Evolutionary conservation across 768 basidiomycete genomes (phyloP), one percentile per base, ranked within the genome.

Genomic region (Coprinopsis marcescibilis): DNA sequence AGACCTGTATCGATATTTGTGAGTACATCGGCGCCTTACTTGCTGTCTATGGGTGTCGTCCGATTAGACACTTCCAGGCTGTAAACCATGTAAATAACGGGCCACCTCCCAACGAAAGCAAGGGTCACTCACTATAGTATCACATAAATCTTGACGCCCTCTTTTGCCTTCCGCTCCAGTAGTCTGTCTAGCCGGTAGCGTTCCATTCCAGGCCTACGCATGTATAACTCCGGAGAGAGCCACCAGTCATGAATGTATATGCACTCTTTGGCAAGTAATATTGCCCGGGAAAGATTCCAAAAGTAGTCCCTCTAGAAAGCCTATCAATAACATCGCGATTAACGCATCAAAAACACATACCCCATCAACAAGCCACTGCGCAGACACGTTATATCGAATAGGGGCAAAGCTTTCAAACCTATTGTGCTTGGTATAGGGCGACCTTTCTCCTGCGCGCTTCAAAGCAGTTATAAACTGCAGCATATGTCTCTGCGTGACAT

Each of bases 171-270:
- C 44, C 84, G 73, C 59, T 95, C 83, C 24, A 99, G 68, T 23
- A 99, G 67, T 23, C 71, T 72, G 66, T 99, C 95, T 11, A 99
- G 68, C 10, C 93, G 81, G 65, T 95, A 96, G 48, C 80, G 80
- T 13, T 83, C 83, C 66, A 89, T 87, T 23, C 77, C 71, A 0
- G 95, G 94, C 27, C 96, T 78, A 23, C 95, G 79, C 63, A 98
- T 65, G 52, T 87, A 82, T 33, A 96, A 65, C 61, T 96, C 88
- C 3, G 90, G 91, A 20, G 90, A 90, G 19, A 93, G 69, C 96
- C 95, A 98, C 95, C 95, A 97, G 65, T 95, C 95, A 60, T 98
- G 96, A 29, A 97, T 96, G 60, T 92, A 94, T 46, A 96, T 92
- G 36, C 68, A 75, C 57, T 91, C 85, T 60, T 83, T 85, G 0